Percentiles rank a stretch among this genome's conserved stretches.
phyloP scores from a whole-genome alignment of 441 rosid species.

The Arabidopsis lyrata region DNA sequence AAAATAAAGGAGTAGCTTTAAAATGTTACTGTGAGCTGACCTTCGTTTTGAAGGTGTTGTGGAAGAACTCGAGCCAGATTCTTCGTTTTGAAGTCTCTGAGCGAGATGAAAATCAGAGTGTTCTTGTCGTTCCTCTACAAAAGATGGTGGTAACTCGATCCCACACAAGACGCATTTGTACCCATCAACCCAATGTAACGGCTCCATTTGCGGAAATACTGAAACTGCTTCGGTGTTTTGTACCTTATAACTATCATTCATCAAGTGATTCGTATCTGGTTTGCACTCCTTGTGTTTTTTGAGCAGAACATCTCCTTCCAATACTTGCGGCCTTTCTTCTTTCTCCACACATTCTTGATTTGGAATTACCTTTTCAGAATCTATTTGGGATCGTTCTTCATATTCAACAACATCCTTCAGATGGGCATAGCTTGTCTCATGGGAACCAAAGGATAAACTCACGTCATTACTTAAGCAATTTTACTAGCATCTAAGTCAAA shows the following conservation, averaged over 20 bases:
- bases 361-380: constrained; percentile 38
- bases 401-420: constrained; percentile 46
- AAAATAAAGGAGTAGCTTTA: not conserved
- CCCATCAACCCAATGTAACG: constrained; percentile 65
- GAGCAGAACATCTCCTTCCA: constrained; percentile 43
- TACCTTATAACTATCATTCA: constrained; percentile 11
- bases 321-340: constrained; percentile 28
- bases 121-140: constrained; percentile 84
- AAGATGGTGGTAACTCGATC: constrained; percentile 74
- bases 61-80: constrained; percentile 51
- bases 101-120: constrained; percentile 92
- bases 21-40: constrained; percentile 41
- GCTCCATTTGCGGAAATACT: constrained; percentile 41
- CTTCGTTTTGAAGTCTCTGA: constrained; percentile 84
- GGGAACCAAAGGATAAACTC: constrained; percentile 42
- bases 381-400: constrained; percentile 36
- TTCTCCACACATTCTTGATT: constrained; percentile 36
- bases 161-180: constrained; percentile 89
- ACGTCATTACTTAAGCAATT: constrained; percentile 40
- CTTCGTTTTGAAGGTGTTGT: constrained; percentile 54
- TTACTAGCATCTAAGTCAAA: constrained; percentile 49
- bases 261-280: constrained; percentile 27
- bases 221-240: constrained; percentile 35
- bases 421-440: constrained; percentile 48
- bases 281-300: constrained; percentile 35